phyloP scores from a whole-genome alignment of 2,329 filamentous ascomycete genomes.

The Exophiala xenobiotica region DNA sequence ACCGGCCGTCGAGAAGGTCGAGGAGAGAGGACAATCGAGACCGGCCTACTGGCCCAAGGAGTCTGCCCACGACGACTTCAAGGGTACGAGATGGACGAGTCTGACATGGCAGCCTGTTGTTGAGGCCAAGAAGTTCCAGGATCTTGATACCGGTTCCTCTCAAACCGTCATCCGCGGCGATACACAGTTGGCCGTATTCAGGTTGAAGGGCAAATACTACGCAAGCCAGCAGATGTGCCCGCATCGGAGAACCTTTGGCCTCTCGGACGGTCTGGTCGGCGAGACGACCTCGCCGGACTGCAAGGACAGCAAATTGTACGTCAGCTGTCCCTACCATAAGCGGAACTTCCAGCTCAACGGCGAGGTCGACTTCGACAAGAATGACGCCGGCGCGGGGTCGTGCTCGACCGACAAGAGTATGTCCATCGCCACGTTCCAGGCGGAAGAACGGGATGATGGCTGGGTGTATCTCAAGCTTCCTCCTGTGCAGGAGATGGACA shows the following conservation, averaged over 20 bases:
- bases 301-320: slow-evolving; percentile 67
- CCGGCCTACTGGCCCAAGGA: slow-evolving; percentile 77
- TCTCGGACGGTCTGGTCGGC: slow-evolving; percentile 80
- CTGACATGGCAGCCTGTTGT: slow-evolving; percentile 80
- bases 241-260: slow-evolving; percentile 85
- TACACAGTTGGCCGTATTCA: slow-evolving; percentile 85
- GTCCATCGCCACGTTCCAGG: slow-evolving; percentile 78
- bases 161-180: slow-evolving; percentile 81
- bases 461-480: slow-evolving; percentile 79
- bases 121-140: slow-evolving; percentile 66
- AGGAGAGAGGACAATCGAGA: slow-evolving; percentile 70
- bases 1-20: slow-evolving; percentile 64
- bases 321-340: slow-evolving; percentile 87
- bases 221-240: slow-evolving; percentile 94
- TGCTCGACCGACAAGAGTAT: slow-evolving; percentile 73
- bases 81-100: slow-evolving; percentile 62
- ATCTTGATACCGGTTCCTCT: slow-evolving; percentile 68
- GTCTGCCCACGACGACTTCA: slow-evolving; percentile 69
- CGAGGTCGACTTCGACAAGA: slow-evolving; percentile 36
- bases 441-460: slow-evolving; percentile 72
- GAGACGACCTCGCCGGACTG: slow-evolving; percentile 45
- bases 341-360: slow-evolving; percentile 78
- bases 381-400: slow-evolving; percentile 54
- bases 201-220: slow-evolving; percentile 76
- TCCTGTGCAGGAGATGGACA: slow-evolving; percentile 76